These are phyloP conservation scores for Leavenworthia alabamica DNA, from an alignment of 345 rosid genomes.

Conservation along the genomic window DNA sequence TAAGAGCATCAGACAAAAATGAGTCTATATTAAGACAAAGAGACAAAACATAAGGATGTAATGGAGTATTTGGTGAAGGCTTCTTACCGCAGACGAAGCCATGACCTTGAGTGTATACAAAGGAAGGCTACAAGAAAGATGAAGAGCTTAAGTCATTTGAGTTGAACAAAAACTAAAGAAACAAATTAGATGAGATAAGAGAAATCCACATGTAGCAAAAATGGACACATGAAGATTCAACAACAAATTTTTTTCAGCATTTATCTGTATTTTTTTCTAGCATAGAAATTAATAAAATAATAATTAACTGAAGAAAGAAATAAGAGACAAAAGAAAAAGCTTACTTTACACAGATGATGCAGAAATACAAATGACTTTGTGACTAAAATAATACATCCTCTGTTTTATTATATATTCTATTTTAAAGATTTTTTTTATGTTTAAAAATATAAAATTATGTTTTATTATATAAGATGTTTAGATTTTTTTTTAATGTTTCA, in stretches of 20 bases:
- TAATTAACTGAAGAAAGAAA: background rate
- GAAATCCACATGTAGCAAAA: constrained; percentile 11
- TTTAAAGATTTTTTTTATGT: too few relatives aligned
- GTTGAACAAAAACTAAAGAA: background rate
- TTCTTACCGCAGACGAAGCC: constrained; percentile 32
- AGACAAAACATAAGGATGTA: constrained; percentile 14
- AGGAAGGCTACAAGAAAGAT: constrained; percentile 11
- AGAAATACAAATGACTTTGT: constrained; percentile 5
- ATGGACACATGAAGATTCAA: constrained; percentile 29
- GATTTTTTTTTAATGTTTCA: too few relatives aligned
- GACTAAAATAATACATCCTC: background rate
- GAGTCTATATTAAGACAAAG: background rate
- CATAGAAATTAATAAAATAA: constrained; percentile 11
- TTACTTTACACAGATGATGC: constrained; percentile 17
- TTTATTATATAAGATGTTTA: too few relatives aligned
- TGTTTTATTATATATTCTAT: too few relatives aligned
- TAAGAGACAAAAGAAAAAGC: constrained; percentile 10
- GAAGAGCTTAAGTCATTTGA: background rate
- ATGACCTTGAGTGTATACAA: background rate
- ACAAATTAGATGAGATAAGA: constrained; percentile 24
- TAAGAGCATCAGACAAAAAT: constrained; percentile 9
- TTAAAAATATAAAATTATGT: too few relatives aligned
- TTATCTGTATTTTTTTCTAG: background rate
- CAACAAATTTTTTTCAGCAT: constrained; percentile 11
- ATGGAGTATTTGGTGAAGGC: background rate